Percentiles rank a stretch among this genome's conserved stretches.
These are phyloP conservation scores for Apostasia ramifera DNA, from an alignment of 106 monocot genomes.

Conservation along the genomic window DNA sequence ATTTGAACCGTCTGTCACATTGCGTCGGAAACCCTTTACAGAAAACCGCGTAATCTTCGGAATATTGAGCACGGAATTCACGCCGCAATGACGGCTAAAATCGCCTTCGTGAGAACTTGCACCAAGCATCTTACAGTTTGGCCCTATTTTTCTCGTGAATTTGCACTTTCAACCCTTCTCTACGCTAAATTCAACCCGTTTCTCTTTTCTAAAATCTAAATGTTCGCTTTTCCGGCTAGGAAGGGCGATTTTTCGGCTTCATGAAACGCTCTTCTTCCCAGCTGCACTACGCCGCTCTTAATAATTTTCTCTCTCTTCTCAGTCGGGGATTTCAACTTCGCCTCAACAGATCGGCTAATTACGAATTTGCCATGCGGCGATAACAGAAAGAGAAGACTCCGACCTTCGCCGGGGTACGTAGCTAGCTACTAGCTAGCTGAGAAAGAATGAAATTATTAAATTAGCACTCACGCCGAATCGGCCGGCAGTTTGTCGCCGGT, in stretches of 20 bases:
- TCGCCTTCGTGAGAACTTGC: too few species aligned
- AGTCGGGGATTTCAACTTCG: neutral
- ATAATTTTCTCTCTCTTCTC: neutral
- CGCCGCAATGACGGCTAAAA: slow-evolving; percentile 20
- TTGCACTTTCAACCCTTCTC: neutral
- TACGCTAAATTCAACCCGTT: neutral
- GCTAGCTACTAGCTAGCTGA: neutral
- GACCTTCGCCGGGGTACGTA: too few species aligned
- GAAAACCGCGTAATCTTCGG: slow-evolving; percentile 17
- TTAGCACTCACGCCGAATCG: slow-evolving; percentile 37
- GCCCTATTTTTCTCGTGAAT: neutral
- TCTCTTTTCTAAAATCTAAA: neutral
- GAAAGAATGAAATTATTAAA: too few species aligned
- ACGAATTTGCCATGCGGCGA: slow-evolving; percentile 17
- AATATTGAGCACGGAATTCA: slow-evolving; percentile 30
- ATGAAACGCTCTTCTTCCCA: too few species aligned
- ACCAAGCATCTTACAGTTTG: neutral
- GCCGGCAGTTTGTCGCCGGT: slow-evolving; percentile 21
- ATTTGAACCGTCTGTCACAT: neutral
- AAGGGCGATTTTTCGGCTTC: too few species aligned
- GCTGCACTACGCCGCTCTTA: too few species aligned
- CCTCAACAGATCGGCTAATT: slow-evolving; percentile 2
- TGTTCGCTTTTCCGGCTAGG: too few species aligned
- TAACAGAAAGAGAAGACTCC: neutral
- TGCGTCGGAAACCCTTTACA: neutral